phyloP scores from a whole-genome alignment of 805 yeast species.

The Candida railenensis region DNA sequence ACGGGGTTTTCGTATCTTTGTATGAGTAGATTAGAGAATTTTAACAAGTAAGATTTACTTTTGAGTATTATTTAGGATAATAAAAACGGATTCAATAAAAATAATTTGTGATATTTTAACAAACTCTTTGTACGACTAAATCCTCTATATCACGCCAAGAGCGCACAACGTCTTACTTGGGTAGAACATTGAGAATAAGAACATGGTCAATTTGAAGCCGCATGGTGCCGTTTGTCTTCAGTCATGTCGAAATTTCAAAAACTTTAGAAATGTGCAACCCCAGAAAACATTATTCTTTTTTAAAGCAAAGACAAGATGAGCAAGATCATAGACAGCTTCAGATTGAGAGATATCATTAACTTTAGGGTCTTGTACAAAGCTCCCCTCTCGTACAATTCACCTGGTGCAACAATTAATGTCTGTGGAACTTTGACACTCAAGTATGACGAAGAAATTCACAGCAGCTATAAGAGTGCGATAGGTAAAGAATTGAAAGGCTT shows the following conservation, averaged over 20 bases:
- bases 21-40: not conserved
- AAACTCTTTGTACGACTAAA: too few relatives aligned
- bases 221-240: not conserved
- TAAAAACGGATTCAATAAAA: too few relatives aligned
- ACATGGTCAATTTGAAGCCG: not conserved
- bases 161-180: too few relatives aligned
- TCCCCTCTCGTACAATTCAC: slow-evolving; percentile 6
- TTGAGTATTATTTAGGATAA: not conserved
- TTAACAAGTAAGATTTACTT: not conserved
- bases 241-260: not conserved
- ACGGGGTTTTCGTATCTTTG: slow-evolving; percentile 18
- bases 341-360: slow-evolving; percentile 2
- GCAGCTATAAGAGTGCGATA: slow-evolving; percentile 1
- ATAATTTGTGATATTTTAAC: too few relatives aligned
- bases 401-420: slow-evolving; percentile 14
- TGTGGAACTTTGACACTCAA: slow-evolving; percentile 35
- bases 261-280: too few relatives aligned
- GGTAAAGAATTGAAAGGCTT: slow-evolving; percentile 5
- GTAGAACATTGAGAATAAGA: too few relatives aligned
- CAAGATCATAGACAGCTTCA: not conserved
- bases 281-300: not conserved
- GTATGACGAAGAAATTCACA: slow-evolving; percentile 20
- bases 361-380: not conserved
- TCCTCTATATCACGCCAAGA: too few relatives aligned
- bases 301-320: not conserved